A percentile compares a stretch with the other conserved stretches of the same genome.
Evolutionary conservation across 805 yeast species (phyloP).

Genomic region (Maudiozyma saulgeensis): DNA sequence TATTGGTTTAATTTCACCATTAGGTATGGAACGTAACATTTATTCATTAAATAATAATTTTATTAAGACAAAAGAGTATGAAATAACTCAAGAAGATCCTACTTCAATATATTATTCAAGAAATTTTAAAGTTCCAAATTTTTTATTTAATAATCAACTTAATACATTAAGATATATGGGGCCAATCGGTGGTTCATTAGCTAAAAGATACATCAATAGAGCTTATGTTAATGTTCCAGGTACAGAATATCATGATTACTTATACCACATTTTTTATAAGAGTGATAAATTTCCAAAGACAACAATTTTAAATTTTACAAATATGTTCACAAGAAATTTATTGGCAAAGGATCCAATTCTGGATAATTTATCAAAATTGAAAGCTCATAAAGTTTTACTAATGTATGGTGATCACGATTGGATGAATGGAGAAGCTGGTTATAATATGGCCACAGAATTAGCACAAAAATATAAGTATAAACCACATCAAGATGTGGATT

Average conservation of each 20-base stretch:
- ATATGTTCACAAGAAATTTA: slow-evolving; percentile 27
- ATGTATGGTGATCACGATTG: slow-evolving; percentile 65
- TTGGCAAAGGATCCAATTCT: slow-evolving; percentile 56
- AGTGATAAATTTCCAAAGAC: slow-evolving; percentile 8
- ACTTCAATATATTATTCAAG: slow-evolving; percentile 32
- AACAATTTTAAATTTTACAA: slow-evolving; percentile 22
- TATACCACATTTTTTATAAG: slow-evolving; percentile 14
- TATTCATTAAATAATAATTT: slow-evolving; percentile 40
- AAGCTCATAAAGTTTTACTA: slow-evolving; percentile 32
- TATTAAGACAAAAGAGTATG: slow-evolving; percentile 11
- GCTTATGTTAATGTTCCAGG: slow-evolving; percentile 25
- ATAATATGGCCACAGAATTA: slow-evolving; percentile 12
- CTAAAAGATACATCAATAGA: slow-evolving; percentile 26
- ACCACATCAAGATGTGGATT: slow-evolving; percentile 7
- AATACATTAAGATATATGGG: slow-evolving; percentile 39
- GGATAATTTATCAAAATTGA: slow-evolving; percentile 40
- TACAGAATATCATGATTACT: slow-evolving; percentile 20
- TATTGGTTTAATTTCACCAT: slow-evolving; percentile 61
- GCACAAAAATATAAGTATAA: slow-evolving; percentile 6
- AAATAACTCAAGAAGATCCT: slow-evolving; percentile 32
- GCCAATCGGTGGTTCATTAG: slow-evolving; percentile 32
- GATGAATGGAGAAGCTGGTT: slow-evolving; percentile 56
- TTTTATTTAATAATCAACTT: slow-evolving; percentile 33
- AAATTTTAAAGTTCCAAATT: slow-evolving; percentile 22
- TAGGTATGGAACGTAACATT: slow-evolving; percentile 65